Evolutionary conservation across 371 early-diverging fungal genomes (phyloP), one percentile per base, ranked within the genome.

Genomic region (Capniomyces stellatus): DNA sequence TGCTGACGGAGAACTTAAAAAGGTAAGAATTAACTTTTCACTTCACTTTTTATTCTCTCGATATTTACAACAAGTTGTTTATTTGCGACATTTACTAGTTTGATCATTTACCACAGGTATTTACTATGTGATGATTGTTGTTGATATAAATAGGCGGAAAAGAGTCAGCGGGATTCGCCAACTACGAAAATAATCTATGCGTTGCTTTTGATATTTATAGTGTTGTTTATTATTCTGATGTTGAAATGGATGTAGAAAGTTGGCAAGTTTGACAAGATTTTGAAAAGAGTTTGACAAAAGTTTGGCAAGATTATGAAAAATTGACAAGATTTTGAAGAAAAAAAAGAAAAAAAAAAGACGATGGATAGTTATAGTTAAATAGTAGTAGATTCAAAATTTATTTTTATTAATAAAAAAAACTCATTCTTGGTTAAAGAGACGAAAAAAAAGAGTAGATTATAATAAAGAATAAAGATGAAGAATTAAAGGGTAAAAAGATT

Each of bases 1-100:
- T 10, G 98, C 92, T 0, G 83, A 82, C 46, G 76, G 77, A 40
- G 81, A 97, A 64, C 73, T 97, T 47, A 73, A 78, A 30, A 72
- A 83, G 75, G 96, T 85, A 70, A 54, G 64, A 10, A 46, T 4
- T 6, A 29, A 18, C 18, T 46, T 46, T 28, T 41, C 18, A 18
- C 21, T 21, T 18, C 21, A 18, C 41, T 18, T 41, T 21, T 18
- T 41, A 41, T 41, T 21, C 41, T 18, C 18, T 18, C 21, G 21
- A 18, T 41, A 41, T 41, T 41, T 41, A 41, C 21, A 41, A 18
- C 18, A 41, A 41, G 18, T 41, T 18, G n/a, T n/a, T n/a, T n/a
- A 41, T 18, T 18, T 41, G 18, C 18, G 41, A 41, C 18, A 41
- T 21, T 41, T 41, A 18, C 18, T 41, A 18, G 18, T 41, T 41